These are phyloP conservation scores for Tylopilus balloui DNA, from an alignment of 768 basidiomycete species.

Conservation along the genomic window DNA sequence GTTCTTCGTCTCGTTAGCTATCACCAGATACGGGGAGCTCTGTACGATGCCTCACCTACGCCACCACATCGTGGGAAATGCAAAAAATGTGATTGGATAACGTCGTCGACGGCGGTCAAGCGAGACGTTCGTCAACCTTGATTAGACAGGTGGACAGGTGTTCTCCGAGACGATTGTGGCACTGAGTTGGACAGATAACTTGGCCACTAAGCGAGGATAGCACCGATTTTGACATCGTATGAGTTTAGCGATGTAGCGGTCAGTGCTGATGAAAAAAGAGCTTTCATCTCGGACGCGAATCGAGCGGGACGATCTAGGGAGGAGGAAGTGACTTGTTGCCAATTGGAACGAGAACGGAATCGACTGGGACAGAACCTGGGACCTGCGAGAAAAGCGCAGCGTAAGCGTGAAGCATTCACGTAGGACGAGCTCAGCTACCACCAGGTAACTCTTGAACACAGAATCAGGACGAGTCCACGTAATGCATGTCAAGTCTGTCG, in stretches of 20 bases:
- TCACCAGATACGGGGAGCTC: not conserved
- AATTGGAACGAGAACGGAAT: not conserved
- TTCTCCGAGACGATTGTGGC: not conserved
- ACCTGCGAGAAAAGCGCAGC: not conserved
- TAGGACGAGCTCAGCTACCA: not conserved
- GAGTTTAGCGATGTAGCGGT: not conserved
- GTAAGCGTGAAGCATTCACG: conserved; percentile 1
- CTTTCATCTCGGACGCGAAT: conserved; percentile 12
- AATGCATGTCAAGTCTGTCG: conserved; percentile 1
- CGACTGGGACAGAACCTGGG: not conserved
- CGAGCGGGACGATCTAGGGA: conserved; percentile 14
- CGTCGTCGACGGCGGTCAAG: too few relatives aligned
- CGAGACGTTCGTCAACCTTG: not conserved
- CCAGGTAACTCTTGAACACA: not conserved
- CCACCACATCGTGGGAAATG: not conserved
- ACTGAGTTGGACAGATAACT: not conserved
- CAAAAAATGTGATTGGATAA: too few relatives aligned
- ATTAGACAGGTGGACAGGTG: not conserved
- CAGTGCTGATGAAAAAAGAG: conserved; percentile 9
- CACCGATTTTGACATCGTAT: not conserved
- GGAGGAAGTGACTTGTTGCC: not conserved
- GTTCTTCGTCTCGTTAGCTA: not conserved
- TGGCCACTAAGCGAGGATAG: not conserved
- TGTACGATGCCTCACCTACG: not conserved
- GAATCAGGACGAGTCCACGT: conserved; percentile 14